These are phyloP conservation scores for Paramecium primaurelia DNA, from an alignment of 73 alveolate species.

Conservation along the genomic window DNA sequence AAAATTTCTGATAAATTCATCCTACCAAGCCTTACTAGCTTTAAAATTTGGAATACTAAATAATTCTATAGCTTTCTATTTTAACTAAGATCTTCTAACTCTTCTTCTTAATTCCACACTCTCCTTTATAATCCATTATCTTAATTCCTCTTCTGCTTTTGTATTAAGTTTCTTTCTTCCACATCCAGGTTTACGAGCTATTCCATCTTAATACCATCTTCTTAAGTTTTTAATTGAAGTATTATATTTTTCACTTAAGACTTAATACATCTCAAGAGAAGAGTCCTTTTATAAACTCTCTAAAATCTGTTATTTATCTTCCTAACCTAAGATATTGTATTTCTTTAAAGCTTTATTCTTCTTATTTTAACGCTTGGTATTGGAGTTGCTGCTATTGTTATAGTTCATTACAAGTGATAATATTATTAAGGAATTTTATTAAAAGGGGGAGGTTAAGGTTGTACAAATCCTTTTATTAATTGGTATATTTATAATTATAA, in stretches of 20 bases:
- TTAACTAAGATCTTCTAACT: slow-evolving; percentile 2
- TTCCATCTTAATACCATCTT: slow-evolving; percentile 41
- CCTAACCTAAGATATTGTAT: neutral
- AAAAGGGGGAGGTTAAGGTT: neutral
- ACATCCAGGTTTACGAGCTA: slow-evolving; percentile 14
- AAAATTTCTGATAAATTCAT: slow-evolving; percentile 27
- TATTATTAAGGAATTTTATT: neutral
- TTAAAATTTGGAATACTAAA: neutral
- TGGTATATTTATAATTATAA: neutral
- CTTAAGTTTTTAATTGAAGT: slow-evolving; percentile 12
- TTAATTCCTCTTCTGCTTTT: neutral
- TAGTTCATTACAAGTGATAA: neutral
- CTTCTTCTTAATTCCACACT: neutral
- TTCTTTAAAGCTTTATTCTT: neutral
- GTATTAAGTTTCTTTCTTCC: slow-evolving; percentile 40
- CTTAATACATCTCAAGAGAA: neutral
- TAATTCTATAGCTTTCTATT: neutral
- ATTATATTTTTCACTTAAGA: neutral
- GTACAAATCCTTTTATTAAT: neutral
- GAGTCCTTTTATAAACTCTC: neutral
- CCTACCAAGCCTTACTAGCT: slow-evolving; percentile 32
- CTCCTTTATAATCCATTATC: neutral
- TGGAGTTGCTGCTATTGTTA: neutral
- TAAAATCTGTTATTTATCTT: neutral
- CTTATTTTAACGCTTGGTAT: neutral